Conservation (phyloP, 2,329 filamentous ascomycete species). For the Pseudogymnoascus sp. region DNA sequence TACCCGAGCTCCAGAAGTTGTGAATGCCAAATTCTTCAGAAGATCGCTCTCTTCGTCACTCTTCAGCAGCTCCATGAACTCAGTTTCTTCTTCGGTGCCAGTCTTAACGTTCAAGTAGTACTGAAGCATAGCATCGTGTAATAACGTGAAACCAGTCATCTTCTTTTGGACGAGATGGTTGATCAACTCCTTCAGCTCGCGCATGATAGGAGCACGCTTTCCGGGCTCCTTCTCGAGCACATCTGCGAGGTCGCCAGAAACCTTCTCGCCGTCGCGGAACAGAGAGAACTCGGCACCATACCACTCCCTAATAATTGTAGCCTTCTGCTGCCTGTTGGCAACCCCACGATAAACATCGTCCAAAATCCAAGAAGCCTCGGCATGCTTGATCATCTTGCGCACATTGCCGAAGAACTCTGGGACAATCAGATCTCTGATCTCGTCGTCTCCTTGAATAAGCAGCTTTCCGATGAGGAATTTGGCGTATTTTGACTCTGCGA, state of each 20-base stretch:
- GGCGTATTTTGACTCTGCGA: conserved; percentile 92
- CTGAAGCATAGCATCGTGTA: conserved; percentile 97
- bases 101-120: conserved; percentile 77
- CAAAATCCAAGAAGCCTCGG: conserved; percentile 94
- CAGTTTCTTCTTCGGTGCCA: conserved; percentile 71
- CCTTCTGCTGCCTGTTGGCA: conserved; percentile 79
- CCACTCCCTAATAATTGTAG: conserved; percentile 81
- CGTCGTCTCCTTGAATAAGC: conserved; percentile 80
- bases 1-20: conserved; percentile 74
- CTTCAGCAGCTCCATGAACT: conserved; percentile 85
- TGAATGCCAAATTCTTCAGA: conserved; percentile 93
- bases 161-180: conserved; percentile 94
- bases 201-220: conserved; percentile 82
- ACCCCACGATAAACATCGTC: conserved; percentile 92
- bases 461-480: conserved; percentile 97
- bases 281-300: conserved; percentile 90
- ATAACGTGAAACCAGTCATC: conserved; percentile 91
- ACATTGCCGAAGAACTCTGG: conserved; percentile 94
- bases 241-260: conserved; percentile 54
- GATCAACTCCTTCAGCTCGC: conserved; percentile 75
- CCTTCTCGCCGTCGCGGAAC: conserved; percentile 50
- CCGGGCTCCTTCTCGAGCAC: conserved; percentile 73
- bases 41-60: conserved; percentile 85
- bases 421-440: conserved; percentile 81
- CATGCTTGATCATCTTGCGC: conserved; percentile 86